Percentiles rank a stretch among this genome's conserved stretches.
Conservation (phyloP, 768 basidiomycete genomes). For the Suillus weaverae region DNA sequence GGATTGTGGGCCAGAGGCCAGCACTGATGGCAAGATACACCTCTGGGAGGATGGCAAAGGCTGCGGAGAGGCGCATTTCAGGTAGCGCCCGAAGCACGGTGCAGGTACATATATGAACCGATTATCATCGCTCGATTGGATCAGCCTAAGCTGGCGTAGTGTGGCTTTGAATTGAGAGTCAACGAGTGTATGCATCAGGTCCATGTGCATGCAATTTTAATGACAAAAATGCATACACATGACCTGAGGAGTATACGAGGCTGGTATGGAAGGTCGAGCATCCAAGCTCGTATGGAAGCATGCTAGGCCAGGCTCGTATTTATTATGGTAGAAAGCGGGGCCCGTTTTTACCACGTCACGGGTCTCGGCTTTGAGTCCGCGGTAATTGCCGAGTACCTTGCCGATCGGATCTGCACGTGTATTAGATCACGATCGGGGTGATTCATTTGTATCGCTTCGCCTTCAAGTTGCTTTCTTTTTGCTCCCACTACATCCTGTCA, state of each 20-base stretch:
- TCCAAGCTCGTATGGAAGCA: too few relatives aligned
- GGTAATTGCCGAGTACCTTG: slow-evolving; percentile 1
- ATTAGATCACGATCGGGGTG: slow-evolving; percentile 8
- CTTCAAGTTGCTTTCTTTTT: slow-evolving; percentile 6
- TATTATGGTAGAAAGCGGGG: too few relatives aligned
- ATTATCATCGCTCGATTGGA: neutral
- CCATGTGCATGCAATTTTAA: neutral
- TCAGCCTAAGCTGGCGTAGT: too few relatives aligned
- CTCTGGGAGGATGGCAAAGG: slow-evolving; percentile 25
- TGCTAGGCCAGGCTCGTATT: too few relatives aligned
- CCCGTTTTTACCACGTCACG: neutral
- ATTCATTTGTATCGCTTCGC: slow-evolving; percentile 6
- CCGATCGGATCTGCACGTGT: slow-evolving; percentile 7
- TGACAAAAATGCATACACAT: neutral
- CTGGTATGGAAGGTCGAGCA: too few relatives aligned
- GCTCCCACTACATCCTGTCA: neutral
- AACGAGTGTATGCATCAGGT: too few relatives aligned
- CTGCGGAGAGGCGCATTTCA: neutral
- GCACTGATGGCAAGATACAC: slow-evolving; percentile 38
- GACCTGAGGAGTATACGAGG: neutral
- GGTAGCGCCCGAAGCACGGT: neutral
- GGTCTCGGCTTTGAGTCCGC: neutral
- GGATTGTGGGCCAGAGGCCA: slow-evolving; percentile 47
- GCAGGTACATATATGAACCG: neutral
- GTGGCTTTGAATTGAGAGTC: too few relatives aligned